Conservation (phyloP, 257 asterid genomes). For the Gynochthodes officinalis region DNA sequence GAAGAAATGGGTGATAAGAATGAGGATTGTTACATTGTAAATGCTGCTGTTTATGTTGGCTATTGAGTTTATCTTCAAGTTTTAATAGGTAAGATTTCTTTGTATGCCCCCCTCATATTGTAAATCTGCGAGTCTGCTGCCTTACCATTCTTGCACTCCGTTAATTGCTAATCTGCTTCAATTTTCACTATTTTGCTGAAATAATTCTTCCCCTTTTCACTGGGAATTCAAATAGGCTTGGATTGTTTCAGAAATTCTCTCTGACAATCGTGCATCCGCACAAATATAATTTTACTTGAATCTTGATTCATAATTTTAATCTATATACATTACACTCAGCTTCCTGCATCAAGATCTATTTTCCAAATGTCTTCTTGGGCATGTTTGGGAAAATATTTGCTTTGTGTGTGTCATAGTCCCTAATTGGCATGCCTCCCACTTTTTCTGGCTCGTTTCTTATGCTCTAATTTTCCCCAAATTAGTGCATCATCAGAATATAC, state of each 20-base stretch:
- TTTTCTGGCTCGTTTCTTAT: slow-evolving; percentile 2
- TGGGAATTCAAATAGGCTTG: neutral
- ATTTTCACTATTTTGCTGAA: neutral
- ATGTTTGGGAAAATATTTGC: neutral
- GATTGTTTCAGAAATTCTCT: neutral
- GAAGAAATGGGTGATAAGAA: slow-evolving; percentile 98
- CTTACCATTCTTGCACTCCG: neutral
- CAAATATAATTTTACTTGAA: too few relatives aligned
- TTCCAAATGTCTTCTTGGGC: neutral
- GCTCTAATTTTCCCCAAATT: neutral
- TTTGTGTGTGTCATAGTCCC: neutral
- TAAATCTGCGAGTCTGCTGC: neutral
- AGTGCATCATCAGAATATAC: neutral
- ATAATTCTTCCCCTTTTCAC: neutral
- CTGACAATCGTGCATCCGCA: neutral
- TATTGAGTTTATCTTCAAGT: slow-evolving; percentile 36
- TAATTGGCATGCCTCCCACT: too few relatives aligned
- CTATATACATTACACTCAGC: neutral
- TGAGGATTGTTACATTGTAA: slow-evolving; percentile 86
- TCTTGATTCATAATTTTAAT: too few relatives aligned
- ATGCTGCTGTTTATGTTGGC: slow-evolving; percentile 96
- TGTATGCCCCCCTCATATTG: neutral
- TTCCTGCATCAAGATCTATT: neutral
- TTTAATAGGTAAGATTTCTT: slow-evolving; percentile 29
- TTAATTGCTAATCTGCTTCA: neutral